A percentile compares a stretch with the other conserved stretches of the same genome.
Conservation (phyloP, 2,329 filamentous ascomycete species). For the Ascochyta lentis region DNA sequence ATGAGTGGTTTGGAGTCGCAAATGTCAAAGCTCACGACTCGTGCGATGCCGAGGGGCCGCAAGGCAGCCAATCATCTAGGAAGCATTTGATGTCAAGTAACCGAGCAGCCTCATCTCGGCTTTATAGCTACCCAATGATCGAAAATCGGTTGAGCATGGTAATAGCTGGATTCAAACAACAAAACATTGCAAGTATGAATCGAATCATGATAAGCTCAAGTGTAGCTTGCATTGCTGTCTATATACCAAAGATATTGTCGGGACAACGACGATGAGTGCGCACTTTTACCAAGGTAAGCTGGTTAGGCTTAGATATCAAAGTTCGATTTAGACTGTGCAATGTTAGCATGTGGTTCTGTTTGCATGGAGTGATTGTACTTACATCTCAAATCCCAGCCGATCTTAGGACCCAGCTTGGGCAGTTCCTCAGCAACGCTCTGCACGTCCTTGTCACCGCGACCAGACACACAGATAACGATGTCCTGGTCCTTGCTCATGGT, state of each 20-base stretch:
- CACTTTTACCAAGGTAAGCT: not conserved
- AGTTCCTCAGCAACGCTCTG: slow-evolving; percentile 97
- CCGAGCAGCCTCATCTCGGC: slow-evolving; percentile 13
- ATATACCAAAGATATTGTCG: not conserved
- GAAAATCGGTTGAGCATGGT: not conserved
- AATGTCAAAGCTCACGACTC: slow-evolving; percentile 13
- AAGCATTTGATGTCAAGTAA: slow-evolving; percentile 12
- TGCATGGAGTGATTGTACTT: slow-evolving; percentile 19
- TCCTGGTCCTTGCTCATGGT: slow-evolving; percentile 88
- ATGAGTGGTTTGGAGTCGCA: not conserved
- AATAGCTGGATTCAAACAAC: not conserved
- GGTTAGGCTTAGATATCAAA: not conserved
- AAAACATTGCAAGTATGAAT: no score
- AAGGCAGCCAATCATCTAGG: slow-evolving; percentile 11
- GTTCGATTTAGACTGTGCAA: slow-evolving; percentile 30
- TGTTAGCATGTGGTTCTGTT: slow-evolving; percentile 24
- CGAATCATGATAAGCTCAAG: not conserved
- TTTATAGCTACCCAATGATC: not conserved
- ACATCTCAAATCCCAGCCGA: slow-evolving; percentile 73
- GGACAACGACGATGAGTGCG: not conserved
- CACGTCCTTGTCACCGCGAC: slow-evolving; percentile 96
- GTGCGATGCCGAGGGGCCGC: slow-evolving; percentile 8
- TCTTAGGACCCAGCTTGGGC: slow-evolving; percentile 84
- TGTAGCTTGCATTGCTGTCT: slow-evolving; percentile 1
- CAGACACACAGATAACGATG: slow-evolving; percentile 91